Base-by-base conservation (phyloP, 495 filamentous ascomycete genomes). In the Haplographium delicatum region DNA sequence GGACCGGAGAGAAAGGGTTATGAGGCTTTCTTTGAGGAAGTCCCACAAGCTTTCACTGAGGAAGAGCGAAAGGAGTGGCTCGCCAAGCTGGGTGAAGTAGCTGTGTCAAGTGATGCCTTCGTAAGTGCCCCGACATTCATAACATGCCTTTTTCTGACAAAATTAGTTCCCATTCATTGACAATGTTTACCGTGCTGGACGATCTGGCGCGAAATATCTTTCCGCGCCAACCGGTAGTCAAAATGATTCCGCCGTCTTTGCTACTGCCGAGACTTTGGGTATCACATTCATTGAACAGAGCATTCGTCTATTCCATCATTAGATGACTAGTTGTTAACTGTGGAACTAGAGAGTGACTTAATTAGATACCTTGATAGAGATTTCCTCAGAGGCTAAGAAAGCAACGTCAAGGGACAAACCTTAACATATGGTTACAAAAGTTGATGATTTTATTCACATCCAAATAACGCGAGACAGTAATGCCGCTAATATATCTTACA, bases 161-260 rank as follows among this genome's bases (percentile, higher is more conserved):
- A 35, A 23, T 2, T 26, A 91, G 87, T 96, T 97, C 82, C 93
- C 93, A 47, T 98, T 98, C 74, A 86, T 88, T 57, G 93, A 97
- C 76, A 98, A 98, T 60, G 84, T 98, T 52, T 95, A 91, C 79
- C 80, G 93, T 50, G 88, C 89, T 34, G 80, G 77, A 44, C 76
- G 88, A 54, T 95, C 88, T 18, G 93, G 93, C 19, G 91, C 80
- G 54, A 97, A 95, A 73, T 98, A 95, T 72, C 82, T 97, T 53
- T 90, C 94, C 37, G 91, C 91, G 44, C 93, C 93, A 15, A 84
- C 78, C 34, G 93, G 93, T 47, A 96, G 90, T 68, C 89, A 95
- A 68, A 96, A 96, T 63, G 94, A 98, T 65, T 68, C 71, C 34
- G 78, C 84, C 30, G 91, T 96, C 23, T 88, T 95, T 60, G 84